A percentile compares a stretch with the other conserved stretches of the same genome.
Evolutionary conservation across 352 stramenopile genomes (phyloP).

Genomic region (Phytophthora cactorum): DNA sequence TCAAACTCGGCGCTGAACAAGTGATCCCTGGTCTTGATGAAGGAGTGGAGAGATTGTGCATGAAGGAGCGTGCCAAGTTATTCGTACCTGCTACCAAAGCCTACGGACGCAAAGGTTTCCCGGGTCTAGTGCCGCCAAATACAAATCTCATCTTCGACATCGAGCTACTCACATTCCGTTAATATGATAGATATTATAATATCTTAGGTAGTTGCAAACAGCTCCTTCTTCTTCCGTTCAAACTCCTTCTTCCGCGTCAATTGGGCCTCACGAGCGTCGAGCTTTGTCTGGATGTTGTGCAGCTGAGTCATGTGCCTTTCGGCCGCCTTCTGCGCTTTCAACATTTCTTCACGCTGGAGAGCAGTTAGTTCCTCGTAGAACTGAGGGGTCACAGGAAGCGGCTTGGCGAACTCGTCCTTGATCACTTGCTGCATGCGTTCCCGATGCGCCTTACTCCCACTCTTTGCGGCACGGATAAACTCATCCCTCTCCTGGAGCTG

Average conservation of each 20-base stretch:
- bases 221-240: conserved; percentile 68
- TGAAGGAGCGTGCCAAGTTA: conserved; percentile 88
- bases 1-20: conserved; percentile 89
- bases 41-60: conserved; percentile 80
- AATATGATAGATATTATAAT: conserved; percentile 1
- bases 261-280: conserved; percentile 54
- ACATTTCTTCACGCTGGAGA: conserved; percentile 39
- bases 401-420: conserved; percentile 57
- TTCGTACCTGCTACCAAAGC: conserved; percentile 88
- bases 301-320: conserved; percentile 57
- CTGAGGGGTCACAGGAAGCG: conserved; percentile 54
- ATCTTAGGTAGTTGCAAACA: conserved; percentile 32
- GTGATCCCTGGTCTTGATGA: conserved; percentile 90
- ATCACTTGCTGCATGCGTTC: conserved; percentile 66
- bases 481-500: conserved; percentile 70
- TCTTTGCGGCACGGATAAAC: conserved; percentile 59
- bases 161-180: conserved; percentile 89
- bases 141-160: conserved; percentile 94
- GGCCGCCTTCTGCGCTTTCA: conserved; percentile 31
- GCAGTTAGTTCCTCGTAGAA: conserved; percentile 40
- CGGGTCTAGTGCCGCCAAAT: conserved; percentile 90
- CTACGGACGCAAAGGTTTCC: conserved; percentile 87
- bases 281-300: conserved; percentile 57
- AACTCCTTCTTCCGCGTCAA: conserved; percentile 59
- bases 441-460: conserved; percentile 40